Evolutionary conservation across 768 basidiomycete genomes (phyloP), one percentile per base, ranked within the genome.

Genomic region (Leucocoprinus leucothites): DNA sequence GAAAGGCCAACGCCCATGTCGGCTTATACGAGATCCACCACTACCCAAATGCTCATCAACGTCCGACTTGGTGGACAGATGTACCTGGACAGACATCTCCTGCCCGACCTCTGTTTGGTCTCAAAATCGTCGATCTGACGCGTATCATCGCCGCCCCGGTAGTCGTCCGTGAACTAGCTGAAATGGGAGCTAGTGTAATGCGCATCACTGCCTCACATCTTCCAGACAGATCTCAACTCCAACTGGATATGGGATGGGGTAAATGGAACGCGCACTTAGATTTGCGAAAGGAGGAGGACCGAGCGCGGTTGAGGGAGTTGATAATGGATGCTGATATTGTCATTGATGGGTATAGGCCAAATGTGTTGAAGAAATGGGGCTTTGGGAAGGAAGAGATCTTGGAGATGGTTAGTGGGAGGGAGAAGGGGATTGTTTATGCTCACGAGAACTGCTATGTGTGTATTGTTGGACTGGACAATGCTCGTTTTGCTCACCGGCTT

Each of bases 311-410:
- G 38, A 47, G 46, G 14, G 51, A 45, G 7, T 54, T 68, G 25
- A 62, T 67, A 35, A 51, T 58, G 42, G 67, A 67, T 31, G 57
- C 56, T 13, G 66, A 69, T 54, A 63, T 69, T 1, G 62, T 69
- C 3, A 55, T 69, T 19, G 63, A 68, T 54, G 68, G 68, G 22
- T 68, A 69, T 50, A 61, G 68, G 1, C 68, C 68, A 31, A 60
- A 61, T 18, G 64, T 63, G 11, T 59, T 69, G 59, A 55, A 62
- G 53, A 65, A 65, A 34, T 65, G 61, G 50, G 68, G 68, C 21
- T 69, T 69, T 47, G 67, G 67, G 1, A 63, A 63, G 53, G 66
- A 69, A 8, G 67, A 61, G 34, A 60, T 68, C 36, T 40, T 68
- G 34, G 59, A 56, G 2, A 35, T 66, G 44, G 59, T 66, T 38